These are phyloP conservation scores for Exophiala mesophila DNA, from an alignment of 2,329 filamentous ascomycete genomes.

Conservation along the genomic window DNA sequence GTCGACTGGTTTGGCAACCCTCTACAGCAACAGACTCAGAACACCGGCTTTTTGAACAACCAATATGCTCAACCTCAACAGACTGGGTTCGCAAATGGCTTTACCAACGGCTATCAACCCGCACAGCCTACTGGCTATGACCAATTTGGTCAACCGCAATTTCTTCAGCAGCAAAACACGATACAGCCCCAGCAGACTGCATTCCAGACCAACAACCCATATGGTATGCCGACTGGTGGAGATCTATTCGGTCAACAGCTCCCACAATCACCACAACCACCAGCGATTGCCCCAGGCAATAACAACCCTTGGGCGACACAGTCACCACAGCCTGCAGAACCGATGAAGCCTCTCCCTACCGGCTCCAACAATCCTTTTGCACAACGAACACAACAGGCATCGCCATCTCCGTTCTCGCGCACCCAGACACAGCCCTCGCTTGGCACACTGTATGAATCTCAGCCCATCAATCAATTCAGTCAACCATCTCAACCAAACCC, in stretches of 20 bases:
- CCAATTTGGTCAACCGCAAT: constrained; percentile 39
- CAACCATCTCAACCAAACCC: constrained; percentile 50
- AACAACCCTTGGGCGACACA: constrained; percentile 88
- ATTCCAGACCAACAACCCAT: constrained; percentile 56
- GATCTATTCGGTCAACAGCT: constrained; percentile 35
- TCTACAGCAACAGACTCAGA: constrained; percentile 71
- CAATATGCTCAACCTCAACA: constrained; percentile 64
- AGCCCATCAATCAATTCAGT: constrained; percentile 61
- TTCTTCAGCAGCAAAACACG: constrained; percentile 47
- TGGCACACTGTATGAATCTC: constrained; percentile 74
- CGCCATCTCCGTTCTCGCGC: constrained; percentile 53
- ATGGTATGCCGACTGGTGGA: constrained; percentile 45
- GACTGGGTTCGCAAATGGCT: constrained; percentile 66
- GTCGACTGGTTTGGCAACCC: constrained; percentile 98
- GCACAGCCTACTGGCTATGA: constrained; percentile 47
- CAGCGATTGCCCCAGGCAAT: constrained; percentile 66
- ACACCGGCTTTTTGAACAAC: constrained; percentile 62
- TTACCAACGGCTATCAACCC: constrained; percentile 64
- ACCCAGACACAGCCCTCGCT: constrained; percentile 65
- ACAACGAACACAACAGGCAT: constrained; percentile 20
- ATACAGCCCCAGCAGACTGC: constrained; percentile 56
- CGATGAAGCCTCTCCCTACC: constrained; percentile 76
- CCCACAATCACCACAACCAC: constrained; percentile 48
- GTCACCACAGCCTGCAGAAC: constrained; percentile 54
- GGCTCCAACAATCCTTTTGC: constrained; percentile 99